Evolutionary conservation across 768 basidiomycete genomes (phyloP).

Genomic region (Suillus ampliporus): DNA sequence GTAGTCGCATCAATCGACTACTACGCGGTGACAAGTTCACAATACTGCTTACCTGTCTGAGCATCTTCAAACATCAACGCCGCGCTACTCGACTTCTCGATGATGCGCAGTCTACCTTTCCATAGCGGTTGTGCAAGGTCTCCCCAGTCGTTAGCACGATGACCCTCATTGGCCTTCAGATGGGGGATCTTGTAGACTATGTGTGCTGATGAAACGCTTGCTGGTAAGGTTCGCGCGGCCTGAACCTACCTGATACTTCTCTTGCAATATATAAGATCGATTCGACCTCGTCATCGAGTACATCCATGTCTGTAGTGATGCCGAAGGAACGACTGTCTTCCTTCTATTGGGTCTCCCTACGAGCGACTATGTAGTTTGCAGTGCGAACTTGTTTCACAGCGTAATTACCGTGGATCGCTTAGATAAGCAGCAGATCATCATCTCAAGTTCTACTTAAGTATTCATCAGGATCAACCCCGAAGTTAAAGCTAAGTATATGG

Average conservation of each 20-base stretch:
- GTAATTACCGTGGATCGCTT: conserved; percentile 15
- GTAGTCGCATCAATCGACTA: conserved; percentile 8
- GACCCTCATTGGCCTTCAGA: conserved; percentile 83
- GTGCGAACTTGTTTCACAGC: background rate
- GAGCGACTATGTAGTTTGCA: background rate
- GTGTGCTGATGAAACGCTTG: conserved; percentile 22
- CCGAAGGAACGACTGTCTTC: background rate
- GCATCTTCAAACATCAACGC: conserved; percentile 81
- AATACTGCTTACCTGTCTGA: conserved; percentile 69
- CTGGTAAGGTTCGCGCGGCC: conserved; percentile 3
- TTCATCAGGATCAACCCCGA: conserved; percentile 6
- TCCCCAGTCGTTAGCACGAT: conserved; percentile 93
- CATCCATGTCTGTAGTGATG: conserved; percentile 49
- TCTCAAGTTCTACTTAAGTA: background rate
- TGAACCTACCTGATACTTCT: conserved; percentile 80
- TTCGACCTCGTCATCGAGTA: conserved; percentile 79
- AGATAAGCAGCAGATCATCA: conserved; percentile 25
- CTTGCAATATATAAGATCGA: conserved; percentile 89
- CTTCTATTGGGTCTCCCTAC: background rate
- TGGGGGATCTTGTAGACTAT: conserved; percentile 93
- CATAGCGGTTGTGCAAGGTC: conserved; percentile 83
- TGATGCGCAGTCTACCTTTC: conserved; percentile 89
- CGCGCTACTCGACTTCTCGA: conserved; percentile 75
- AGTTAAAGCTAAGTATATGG: conserved; percentile 43
- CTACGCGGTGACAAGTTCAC: conserved; percentile 6